Evolutionary conservation across 192 early-diverging fungal genomes (phyloP), one percentile per base, ranked within the genome.

Genomic region (Coemansia sp.): DNA sequence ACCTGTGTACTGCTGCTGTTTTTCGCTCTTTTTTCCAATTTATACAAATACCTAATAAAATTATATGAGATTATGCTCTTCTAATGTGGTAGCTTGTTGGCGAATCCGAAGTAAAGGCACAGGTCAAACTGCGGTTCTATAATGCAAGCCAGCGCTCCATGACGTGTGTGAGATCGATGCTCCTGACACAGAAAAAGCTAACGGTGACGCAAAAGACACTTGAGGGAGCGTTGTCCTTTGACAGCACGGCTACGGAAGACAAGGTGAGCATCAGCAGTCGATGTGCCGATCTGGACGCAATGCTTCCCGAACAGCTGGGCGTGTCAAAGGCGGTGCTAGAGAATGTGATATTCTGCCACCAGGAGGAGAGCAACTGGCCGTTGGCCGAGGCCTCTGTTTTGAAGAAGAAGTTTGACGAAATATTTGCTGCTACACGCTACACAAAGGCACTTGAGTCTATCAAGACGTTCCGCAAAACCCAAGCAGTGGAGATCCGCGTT

Each of bases 361-460:
- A 99, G 82, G 98, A 99, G 74, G 97, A 99, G 5, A 92, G 92
- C 49, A 93, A 90, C 72, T 99, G 98, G 96, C 98, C 98, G 13
- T 85, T 99, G 10, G 87, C 94, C 0, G 98, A 99, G 69, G 89
- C 96, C 0, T 64, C 80, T 5, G 66, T 85, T 6, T 66, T 99
- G 41, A 99, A 99, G 68, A 98, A 98, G 68, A 94, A 91, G 67
- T 99, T 99, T 83, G 97, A 99, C 81, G 98, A 98, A 16, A 98
- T 99, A 47, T 99, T 98, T 84, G 91, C 92, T 0, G 87, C 94
- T 1, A 96, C 93, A 18, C 80, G 90, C 82, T 94, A 95, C 72
- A 96, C 95, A 39, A 98, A 95, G 69, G 95, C 92, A 2, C 80
- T 99, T 9, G 93, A 90, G 15, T 85, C 80, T 49, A 94, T 99